These are phyloP conservation scores for Elsinoe batatas DNA, from an alignment of 2,329 filamentous ascomycete genomes.

Conservation along the genomic window DNA sequence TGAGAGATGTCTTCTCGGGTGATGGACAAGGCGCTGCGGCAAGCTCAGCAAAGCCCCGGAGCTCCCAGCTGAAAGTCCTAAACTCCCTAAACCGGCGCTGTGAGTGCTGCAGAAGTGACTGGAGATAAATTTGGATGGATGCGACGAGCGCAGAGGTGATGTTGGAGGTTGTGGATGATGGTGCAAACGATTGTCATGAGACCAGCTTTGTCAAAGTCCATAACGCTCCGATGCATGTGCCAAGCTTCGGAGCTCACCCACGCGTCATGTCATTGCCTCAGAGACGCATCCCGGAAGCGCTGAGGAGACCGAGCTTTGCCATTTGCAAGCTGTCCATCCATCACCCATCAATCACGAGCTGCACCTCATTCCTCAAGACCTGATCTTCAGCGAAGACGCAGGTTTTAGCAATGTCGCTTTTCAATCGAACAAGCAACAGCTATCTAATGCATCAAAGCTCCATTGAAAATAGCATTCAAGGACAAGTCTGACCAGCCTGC, in stretches of 20 bases:
- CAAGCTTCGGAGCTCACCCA: background rate
- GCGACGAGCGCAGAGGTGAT: conserved; percentile 1
- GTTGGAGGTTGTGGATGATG: background rate
- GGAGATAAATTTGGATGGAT: background rate
- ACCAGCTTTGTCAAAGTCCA: conserved; percentile 8
- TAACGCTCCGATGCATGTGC: conserved; percentile 8
- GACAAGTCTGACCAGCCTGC: too few species aligned
- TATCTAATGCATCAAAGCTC: too few species aligned
- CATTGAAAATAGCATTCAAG: too few species aligned
- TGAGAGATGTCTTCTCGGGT: background rate
- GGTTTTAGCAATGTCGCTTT: too few species aligned
- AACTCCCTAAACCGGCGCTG: background rate
- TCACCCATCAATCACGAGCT: too few species aligned
- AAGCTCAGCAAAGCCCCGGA: background rate
- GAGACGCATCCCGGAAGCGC: too few species aligned
- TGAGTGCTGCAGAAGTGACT: background rate
- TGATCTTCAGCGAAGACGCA: too few species aligned
- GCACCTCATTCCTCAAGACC: too few species aligned
- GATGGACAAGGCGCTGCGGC: conserved; percentile 3
- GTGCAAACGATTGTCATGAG: background rate
- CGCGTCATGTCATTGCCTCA: background rate
- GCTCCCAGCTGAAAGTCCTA: background rate
- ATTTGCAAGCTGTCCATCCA: too few species aligned
- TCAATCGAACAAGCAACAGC: too few species aligned
- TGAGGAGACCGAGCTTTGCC: too few species aligned